Evolutionary conservation across 73 alveolate species (phyloP), one percentile per base, ranked within the genome.

Genomic region (Loxodes magnus): DNA sequence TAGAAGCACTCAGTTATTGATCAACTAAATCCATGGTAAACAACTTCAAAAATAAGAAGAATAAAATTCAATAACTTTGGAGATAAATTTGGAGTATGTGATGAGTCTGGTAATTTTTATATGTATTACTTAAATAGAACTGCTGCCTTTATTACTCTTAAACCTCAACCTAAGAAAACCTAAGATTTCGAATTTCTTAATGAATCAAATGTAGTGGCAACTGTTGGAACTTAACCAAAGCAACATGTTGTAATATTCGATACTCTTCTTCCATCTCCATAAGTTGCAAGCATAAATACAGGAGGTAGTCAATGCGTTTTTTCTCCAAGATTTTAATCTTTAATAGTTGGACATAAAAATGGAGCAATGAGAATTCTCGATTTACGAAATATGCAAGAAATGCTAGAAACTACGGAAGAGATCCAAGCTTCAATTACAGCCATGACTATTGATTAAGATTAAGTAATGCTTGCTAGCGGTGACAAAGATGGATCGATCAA

Each of bases 41-140:
- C 35, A 9, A 16, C 59, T 25, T 21, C 53, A 9, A 16, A 24
- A 46, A 46, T 46, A 5, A 46, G 26, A 0, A 10, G 52, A n/a
- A 46, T 46, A 9, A 46, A 19, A 10, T 46, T 46, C 34, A 46
- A 46, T 41, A 9, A 23, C 15, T 46, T 10, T 3, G 59, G 59
- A 24, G 59, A 46, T 2, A 46, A 46, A 19, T 41, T 46, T 46
- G 59, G 59, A 5, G 59, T 41, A 1, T 46, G 59, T 46, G 59
- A 46, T 24, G 59, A 16, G 22, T 10, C 16, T 10, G 59, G 59
- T 16, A 46, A 46, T 2, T 46, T 46, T 19, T 46, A 10, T 46
- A n/a, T 46, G n/a, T 46, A 46, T 19, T 25, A 46, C n/a, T 46
- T n/a, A n/a, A n/a, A n/a, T 46, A 14, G 59, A 46, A 20, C 17